phyloP scores from a whole-genome alignment of 257 asterid genomes.

The Coffea eugenioides region DNA sequence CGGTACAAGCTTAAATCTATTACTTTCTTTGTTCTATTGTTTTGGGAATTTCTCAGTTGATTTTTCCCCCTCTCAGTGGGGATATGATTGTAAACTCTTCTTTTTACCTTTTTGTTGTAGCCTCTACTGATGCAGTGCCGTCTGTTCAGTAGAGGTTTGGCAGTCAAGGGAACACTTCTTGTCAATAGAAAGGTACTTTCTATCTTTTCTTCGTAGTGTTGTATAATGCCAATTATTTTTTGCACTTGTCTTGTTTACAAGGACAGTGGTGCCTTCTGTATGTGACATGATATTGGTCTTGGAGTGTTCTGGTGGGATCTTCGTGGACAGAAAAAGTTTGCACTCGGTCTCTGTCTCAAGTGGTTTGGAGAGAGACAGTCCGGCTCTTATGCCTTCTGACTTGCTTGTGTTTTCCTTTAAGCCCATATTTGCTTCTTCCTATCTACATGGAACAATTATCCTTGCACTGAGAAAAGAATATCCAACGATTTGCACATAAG shows the following conservation, averaged over 20 bases:
- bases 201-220: too few species aligned
- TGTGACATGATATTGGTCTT: not conserved
- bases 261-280: not conserved
- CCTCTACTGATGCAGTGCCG: constrained; percentile 89
- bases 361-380: not conserved
- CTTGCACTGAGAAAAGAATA: not conserved
- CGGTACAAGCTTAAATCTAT: constrained; percentile 30
- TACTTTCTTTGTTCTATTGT: too few species aligned
- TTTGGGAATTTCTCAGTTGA: too few species aligned
- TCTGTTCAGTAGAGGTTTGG: constrained; percentile 61
- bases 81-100: too few species aligned
- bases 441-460: not conserved
- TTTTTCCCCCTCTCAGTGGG: too few species aligned
- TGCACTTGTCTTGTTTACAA: not conserved
- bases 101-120: constrained; percentile 25
- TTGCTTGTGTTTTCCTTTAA: not conserved
- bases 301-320: not conserved
- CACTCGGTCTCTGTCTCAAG: not conserved
- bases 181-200: constrained; percentile 58
- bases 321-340: too few species aligned
- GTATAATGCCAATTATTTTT: not conserved
- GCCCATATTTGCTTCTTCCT: not conserved
- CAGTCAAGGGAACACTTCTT: constrained; percentile 91
- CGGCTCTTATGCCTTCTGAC: not conserved
- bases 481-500: too few species aligned